phyloP scores from a whole-genome alignment of 2,329 filamentous ascomycete genomes.

The Aspergillus viridinutans region DNA sequence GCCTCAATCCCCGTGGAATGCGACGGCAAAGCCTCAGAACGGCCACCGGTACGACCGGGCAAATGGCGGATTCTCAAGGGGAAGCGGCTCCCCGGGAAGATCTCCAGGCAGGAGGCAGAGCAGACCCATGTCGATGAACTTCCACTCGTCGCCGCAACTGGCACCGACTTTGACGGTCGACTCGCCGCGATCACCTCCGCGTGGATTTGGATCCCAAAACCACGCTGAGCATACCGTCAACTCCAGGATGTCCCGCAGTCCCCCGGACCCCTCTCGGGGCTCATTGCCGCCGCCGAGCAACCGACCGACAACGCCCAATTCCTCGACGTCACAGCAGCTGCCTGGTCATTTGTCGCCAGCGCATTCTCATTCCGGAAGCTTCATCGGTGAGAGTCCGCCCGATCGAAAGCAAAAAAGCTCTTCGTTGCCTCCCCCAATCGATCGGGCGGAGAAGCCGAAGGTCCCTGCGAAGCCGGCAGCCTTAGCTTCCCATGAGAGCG shows the following conservation, averaged over 20 bases:
- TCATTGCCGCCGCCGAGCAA: constrained; percentile 22
- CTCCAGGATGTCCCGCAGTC: constrained; percentile 31
- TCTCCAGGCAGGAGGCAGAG: constrained; percentile 59
- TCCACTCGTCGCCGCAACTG: constrained; percentile 39
- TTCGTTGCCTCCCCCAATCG: constrained; percentile 67
- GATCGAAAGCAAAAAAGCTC: constrained; percentile 33
- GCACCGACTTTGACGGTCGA: constrained; percentile 41
- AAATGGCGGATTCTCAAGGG: constrained; percentile 23
- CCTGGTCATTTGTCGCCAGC: constrained; percentile 19
- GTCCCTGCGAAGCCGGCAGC: constrained; percentile 49
- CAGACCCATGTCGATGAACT: constrained; percentile 42
- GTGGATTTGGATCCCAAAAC: constrained; percentile 45
- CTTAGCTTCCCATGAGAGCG: constrained; percentile 27
- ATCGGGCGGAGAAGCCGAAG: constrained; percentile 74
- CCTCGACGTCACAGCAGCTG: constrained; percentile 18
- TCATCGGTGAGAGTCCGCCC: constrained; percentile 17
- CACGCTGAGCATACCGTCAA: constrained; percentile 59
- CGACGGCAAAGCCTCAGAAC: constrained; percentile 19
- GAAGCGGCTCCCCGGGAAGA: constrained; percentile 47
- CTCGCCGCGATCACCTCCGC: constrained; percentile 42
- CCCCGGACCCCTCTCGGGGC: constrained; percentile 21
- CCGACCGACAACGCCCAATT: constrained; percentile 32
- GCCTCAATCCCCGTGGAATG: constrained; percentile 36
- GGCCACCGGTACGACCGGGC: constrained; percentile 15
- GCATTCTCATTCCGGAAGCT: constrained; percentile 9